These are phyloP conservation scores for Diversispora eburnea DNA, from an alignment of 192 early-diverging fungal genomes.

Conservation along the genomic window DNA sequence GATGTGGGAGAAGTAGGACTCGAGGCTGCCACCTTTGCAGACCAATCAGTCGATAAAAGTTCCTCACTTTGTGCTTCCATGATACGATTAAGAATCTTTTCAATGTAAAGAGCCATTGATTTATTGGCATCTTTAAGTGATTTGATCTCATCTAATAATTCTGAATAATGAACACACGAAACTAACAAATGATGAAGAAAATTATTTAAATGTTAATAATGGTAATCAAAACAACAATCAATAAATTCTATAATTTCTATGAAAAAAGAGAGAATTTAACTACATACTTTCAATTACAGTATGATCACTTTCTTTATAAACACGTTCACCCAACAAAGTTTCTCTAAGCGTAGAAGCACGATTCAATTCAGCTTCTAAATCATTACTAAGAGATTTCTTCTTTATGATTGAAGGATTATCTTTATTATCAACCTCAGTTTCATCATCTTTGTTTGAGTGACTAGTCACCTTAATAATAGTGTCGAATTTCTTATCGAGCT, in stretches of 20 bases:
- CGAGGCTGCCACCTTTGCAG: background rate
- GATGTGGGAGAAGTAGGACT: slow-evolving; percentile 8
- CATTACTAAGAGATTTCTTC: background rate
- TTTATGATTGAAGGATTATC: background rate
- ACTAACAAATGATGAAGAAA: background rate
- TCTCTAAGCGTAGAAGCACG: background rate
- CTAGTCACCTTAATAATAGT: too few species aligned
- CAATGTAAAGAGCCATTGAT: slow-evolving; percentile 66
- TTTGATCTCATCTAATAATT: slow-evolving; percentile 58
- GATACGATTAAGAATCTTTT: slow-evolving; percentile 75
- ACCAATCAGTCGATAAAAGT: slow-evolving; percentile 18
- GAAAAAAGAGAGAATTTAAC: background rate
- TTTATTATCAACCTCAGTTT: background rate
- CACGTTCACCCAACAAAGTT: background rate
- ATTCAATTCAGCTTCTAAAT: slow-evolving; percentile 13
- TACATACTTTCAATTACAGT: slow-evolving; percentile 21
- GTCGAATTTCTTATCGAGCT: too few species aligned
- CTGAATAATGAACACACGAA: slow-evolving; percentile 26
- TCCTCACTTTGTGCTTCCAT: slow-evolving; percentile 41
- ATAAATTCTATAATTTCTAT: too few species aligned
- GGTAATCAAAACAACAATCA: too few species aligned
- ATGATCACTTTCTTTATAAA: slow-evolving; percentile 28
- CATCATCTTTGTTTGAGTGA: background rate
- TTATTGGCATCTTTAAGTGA: slow-evolving; percentile 63
- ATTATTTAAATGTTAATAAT: background rate